These are phyloP conservation scores for Zygosaccharomyces pseudorouxii DNA, from an alignment of 805 yeast genomes.

Conservation along the genomic window DNA sequence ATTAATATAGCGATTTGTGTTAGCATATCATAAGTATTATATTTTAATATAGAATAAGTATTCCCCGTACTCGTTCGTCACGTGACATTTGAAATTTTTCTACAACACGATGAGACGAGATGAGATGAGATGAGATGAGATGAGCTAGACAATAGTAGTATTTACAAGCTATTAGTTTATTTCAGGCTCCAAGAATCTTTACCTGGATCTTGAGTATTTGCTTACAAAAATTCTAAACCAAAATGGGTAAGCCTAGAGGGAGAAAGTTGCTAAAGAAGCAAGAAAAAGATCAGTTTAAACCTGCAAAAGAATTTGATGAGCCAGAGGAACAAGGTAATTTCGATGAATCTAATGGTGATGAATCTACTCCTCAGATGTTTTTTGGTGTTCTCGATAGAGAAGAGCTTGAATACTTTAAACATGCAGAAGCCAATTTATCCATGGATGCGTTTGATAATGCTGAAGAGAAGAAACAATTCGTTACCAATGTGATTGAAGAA, in stretches of 20 bases:
- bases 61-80: background rate
- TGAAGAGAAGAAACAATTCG: conserved; percentile 71
- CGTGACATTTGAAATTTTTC: conserved; percentile 4
- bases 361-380: conserved; percentile 42
- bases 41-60: background rate
- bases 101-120: no score
- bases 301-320: conserved; percentile 12
- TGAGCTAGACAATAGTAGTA: background rate
- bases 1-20: conserved; percentile 38
- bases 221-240: background rate
- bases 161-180: background rate
- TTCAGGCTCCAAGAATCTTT: background rate
- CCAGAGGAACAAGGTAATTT: conserved; percentile 8
- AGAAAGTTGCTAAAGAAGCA: conserved; percentile 38
- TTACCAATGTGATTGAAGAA: conserved; percentile 77
- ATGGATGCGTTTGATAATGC: conserved; percentile 68
- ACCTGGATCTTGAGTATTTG: background rate
- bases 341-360: conserved; percentile 10
- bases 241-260: conserved; percentile 38
- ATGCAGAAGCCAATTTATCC: conserved; percentile 82
- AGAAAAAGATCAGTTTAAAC: conserved; percentile 23
- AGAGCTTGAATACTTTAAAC: conserved; percentile 88
- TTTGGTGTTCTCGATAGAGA: conserved; percentile 82
- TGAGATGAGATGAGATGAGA: no score
- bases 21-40: conserved; percentile 1